Conservation (phyloP, 192 early-diverging fungal species). For the Dimargaris xerosporica region DNA sequence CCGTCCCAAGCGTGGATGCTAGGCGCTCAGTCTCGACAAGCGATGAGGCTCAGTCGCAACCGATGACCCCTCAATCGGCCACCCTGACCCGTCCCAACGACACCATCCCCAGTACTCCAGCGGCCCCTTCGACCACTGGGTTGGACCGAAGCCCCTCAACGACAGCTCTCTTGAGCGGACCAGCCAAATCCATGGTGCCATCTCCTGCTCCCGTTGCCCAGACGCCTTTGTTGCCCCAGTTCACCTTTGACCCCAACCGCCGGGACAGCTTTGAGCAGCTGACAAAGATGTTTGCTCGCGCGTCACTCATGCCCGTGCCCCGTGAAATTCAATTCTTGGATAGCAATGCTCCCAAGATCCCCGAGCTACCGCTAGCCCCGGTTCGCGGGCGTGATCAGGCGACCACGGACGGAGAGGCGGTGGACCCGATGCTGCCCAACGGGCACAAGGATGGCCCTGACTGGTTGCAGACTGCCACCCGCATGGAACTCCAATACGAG, state of each 20-base stretch:
- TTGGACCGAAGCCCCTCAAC: not conserved
- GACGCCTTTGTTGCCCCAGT: not conserved
- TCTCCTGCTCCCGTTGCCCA: too few species aligned
- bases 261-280: not conserved
- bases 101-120: not conserved
- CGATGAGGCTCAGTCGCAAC: not conserved
- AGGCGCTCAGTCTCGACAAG: too few species aligned
- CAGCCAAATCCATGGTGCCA: not conserved
- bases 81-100: not conserved
- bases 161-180: too few species aligned
- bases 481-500: conserved; percentile 1
- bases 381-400: not conserved
- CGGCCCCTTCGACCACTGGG: not conserved
- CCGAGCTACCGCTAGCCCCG: not conserved
- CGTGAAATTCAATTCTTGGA: not conserved
- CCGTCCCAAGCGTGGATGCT: too few species aligned
- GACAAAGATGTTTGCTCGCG: conserved; percentile 1
- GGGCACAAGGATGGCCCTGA: conserved; percentile 5
- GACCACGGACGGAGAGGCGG: not conserved
- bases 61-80: not conserved
- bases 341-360: not conserved
- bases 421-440: not conserved
- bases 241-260: not conserved
- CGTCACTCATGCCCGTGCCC: conserved; percentile 6
- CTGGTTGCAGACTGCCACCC: conserved; percentile 3